A percentile compares a stretch with the other conserved stretches of the same genome.
Evolutionary conservation across 495 filamentous ascomycete genomes (phyloP).

Genomic region (Cenococcum geophilum): DNA sequence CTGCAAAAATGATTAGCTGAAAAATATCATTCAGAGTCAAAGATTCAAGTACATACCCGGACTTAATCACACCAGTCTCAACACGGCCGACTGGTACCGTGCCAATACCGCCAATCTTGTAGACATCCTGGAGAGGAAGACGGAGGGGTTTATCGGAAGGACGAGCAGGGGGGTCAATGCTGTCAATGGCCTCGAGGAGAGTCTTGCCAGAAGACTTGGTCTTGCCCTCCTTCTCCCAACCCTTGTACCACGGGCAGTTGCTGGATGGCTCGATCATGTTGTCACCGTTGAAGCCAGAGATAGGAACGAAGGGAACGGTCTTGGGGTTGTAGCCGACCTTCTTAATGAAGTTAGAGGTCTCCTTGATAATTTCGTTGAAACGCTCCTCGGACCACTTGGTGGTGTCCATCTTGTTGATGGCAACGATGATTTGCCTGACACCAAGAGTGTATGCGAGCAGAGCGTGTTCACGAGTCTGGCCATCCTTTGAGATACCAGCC

Average conservation of each 20-base stretch:
- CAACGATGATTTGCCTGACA: slow-evolving; percentile 99
- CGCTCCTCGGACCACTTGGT: slow-evolving; percentile 94
- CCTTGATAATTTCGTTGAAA: slow-evolving; percentile 99
- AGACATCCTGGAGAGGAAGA: slow-evolving; percentile 99
- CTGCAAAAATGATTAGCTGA: slow-evolving; percentile 30
- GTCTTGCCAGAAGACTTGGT: slow-evolving; percentile 88
- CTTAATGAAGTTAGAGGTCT: slow-evolving; percentile 99
- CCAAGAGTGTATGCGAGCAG: slow-evolving; percentile 99
- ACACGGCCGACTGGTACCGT: slow-evolving; percentile 99
- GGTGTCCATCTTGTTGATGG: slow-evolving; percentile 99
- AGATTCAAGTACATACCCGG: no score
- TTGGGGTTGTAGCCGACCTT: slow-evolving; percentile 99
- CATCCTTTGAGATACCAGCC: slow-evolving; percentile 99
- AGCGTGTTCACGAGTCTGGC: slow-evolving; percentile 99
- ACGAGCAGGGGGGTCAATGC: slow-evolving; percentile 88
- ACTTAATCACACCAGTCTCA: slow-evolving; percentile 60
- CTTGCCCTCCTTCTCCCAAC: slow-evolving; percentile 99
- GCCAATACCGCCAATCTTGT: slow-evolving; percentile 99
- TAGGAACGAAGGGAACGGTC: slow-evolving; percentile 94
- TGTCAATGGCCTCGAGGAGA: slow-evolving; percentile 96
- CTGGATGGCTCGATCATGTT: slow-evolving; percentile 92
- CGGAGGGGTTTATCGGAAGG: slow-evolving; percentile 96
- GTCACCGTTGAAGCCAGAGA: slow-evolving; percentile 99
- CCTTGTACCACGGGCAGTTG: slow-evolving; percentile 99
- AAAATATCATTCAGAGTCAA: no score